phyloP scores from a whole-genome alignment of 2,329 filamentous ascomycete species.

The Pseudocercospora cruenta region DNA sequence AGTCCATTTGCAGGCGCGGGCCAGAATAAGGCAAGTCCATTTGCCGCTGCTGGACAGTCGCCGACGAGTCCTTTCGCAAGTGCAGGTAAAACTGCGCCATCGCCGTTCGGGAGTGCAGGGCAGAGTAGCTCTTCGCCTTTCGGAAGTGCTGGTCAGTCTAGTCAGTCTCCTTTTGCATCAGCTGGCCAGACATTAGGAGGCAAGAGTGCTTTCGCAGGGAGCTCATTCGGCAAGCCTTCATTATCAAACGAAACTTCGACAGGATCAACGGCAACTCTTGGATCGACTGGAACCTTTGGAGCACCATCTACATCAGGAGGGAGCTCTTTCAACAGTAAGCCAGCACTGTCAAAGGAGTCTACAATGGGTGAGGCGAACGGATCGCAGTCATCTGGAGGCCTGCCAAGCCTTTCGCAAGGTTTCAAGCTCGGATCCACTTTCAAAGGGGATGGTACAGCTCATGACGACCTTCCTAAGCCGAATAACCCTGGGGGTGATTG shows the following conservation, averaged over 20 bases:
- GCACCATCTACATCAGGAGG: slow-evolving; percentile 34
- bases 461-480: slow-evolving; percentile 61
- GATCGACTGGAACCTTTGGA: slow-evolving; percentile 42
- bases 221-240: slow-evolving; percentile 19
- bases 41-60: background rate
- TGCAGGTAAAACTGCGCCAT: slow-evolving; percentile 23
- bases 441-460: slow-evolving; percentile 64
- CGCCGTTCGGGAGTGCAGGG: background rate
- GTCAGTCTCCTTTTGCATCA: slow-evolving; percentile 14
- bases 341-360: slow-evolving; percentile 35
- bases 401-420: slow-evolving; percentile 44
- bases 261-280: slow-evolving; percentile 48
- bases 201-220: slow-evolving; percentile 23
- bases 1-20: slow-evolving; percentile 26
- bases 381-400: slow-evolving; percentile 21
- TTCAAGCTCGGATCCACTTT: slow-evolving; percentile 73
- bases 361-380: slow-evolving; percentile 22
- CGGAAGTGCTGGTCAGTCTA: background rate
- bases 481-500: slow-evolving; percentile 34
- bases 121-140: background rate
- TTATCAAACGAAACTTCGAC: slow-evolving; percentile 31
- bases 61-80: slow-evolving; percentile 15
- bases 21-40: slow-evolving; percentile 4
- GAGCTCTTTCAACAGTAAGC: slow-evolving; percentile 34
- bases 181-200: slow-evolving; percentile 10